Conservation (phyloP, 108 stramenopile genomes). For the Phaeodactylum tricornutum region DNA sequence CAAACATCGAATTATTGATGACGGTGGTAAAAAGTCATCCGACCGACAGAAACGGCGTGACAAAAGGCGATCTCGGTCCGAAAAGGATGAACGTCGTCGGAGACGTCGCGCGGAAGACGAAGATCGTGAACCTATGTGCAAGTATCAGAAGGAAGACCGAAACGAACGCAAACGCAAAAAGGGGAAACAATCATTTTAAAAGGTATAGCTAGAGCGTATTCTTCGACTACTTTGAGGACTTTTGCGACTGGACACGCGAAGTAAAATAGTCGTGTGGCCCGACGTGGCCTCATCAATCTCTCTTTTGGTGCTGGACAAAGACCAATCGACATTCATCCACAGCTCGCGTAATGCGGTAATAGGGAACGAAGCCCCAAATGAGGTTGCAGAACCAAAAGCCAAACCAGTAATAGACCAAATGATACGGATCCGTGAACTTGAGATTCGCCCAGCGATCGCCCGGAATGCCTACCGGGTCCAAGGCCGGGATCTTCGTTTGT, state of each 20-base stretch:
- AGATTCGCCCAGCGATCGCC: constrained; percentile 7
- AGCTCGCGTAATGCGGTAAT: constrained; percentile 5
- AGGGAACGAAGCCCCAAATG: constrained; percentile 6
- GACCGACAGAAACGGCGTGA: not conserved
- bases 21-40: constrained; percentile 3
- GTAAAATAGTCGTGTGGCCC: too few relatives aligned
- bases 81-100: not conserved
- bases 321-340: constrained; percentile 6
- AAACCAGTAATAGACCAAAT: constrained; percentile 15
- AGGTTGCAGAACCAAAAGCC: constrained; percentile 19
- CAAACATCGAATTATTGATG: not conserved
- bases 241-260: too few relatives aligned
- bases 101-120: too few relatives aligned
- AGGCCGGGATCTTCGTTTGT: constrained; percentile 12
- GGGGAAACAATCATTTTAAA: too few relatives aligned
- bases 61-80: not conserved
- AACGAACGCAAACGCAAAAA: constrained; percentile 6
- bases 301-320: too few relatives aligned
- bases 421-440: constrained; percentile 3
- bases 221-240: too few relatives aligned
- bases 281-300: too few relatives aligned
- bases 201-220: too few relatives aligned
- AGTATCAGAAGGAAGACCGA: not conserved
- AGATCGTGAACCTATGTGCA: not conserved
- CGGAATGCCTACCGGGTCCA: constrained; percentile 10